phyloP scores from a whole-genome alignment of 306 rosid species.

The Glycine soja region DNA sequence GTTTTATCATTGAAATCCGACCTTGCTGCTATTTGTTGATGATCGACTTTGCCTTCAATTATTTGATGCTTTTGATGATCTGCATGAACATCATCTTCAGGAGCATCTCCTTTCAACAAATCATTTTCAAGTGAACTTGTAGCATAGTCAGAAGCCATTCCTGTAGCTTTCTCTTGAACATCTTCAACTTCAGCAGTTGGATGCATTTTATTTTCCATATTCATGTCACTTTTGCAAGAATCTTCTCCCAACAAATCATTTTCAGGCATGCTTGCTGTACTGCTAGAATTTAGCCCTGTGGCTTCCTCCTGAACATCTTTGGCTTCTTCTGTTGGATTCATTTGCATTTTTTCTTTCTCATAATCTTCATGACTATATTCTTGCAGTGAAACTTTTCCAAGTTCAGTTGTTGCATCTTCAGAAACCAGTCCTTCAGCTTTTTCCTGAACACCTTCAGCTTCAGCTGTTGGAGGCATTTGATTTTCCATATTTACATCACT shows the following conservation, averaged over 20 bases:
- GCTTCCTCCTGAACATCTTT: slow-evolving; percentile 46
- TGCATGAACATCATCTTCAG: slow-evolving; percentile 39
- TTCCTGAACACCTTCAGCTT: slow-evolving; percentile 38
- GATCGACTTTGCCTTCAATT: slow-evolving; percentile 40
- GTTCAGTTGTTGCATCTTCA: slow-evolving; percentile 42
- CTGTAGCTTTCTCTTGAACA: slow-evolving; percentile 42
- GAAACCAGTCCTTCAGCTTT: slow-evolving; percentile 1
- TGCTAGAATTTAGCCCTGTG: slow-evolving; percentile 37
- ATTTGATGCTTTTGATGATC: slow-evolving; percentile 30
- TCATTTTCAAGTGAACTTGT: slow-evolving; percentile 48
- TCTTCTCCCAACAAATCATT: slow-evolving; percentile 45
- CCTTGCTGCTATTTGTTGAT: slow-evolving; percentile 2
- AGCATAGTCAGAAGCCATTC: not conserved
- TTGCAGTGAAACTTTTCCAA: slow-evolving; percentile 37
- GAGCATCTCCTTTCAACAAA: slow-evolving; percentile 29
- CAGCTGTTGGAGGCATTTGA: slow-evolving; percentile 40
- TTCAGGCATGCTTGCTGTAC: slow-evolving; percentile 24
- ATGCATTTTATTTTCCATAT: slow-evolving; percentile 32
- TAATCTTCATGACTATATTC: slow-evolving; percentile 45
- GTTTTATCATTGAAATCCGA: slow-evolving; percentile 13
- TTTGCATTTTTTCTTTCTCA: slow-evolving; percentile 43
- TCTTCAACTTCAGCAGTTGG: slow-evolving; percentile 37
- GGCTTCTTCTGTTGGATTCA: slow-evolving; percentile 41
- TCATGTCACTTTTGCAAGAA: slow-evolving; percentile 27
- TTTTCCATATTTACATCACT: slow-evolving; percentile 38